These are phyloP conservation scores for Russula dissimulans DNA, from an alignment of 768 basidiomycete genomes.

Conservation along the genomic window DNA sequence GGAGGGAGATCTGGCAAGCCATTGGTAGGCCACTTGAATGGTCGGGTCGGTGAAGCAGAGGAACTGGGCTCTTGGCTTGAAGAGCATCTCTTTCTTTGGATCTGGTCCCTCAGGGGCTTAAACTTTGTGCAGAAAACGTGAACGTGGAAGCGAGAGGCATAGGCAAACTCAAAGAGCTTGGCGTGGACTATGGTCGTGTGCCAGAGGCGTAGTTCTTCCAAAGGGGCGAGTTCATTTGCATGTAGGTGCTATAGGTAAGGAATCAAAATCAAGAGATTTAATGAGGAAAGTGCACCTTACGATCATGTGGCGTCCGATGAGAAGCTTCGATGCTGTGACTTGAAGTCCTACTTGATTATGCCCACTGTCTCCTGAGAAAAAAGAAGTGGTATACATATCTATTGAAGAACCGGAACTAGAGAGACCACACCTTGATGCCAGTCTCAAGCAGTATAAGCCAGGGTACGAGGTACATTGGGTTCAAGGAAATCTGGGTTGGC, in stretches of 20 bases:
- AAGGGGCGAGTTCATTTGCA: conserved; percentile 58
- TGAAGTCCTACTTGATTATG: conserved; percentile 19
- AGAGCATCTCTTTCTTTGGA: conserved; percentile 36
- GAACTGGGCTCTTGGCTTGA: conserved; percentile 49
- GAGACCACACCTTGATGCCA: too few species aligned
- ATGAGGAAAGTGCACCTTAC: conserved; percentile 37
- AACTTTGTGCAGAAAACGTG: conserved; percentile 58
- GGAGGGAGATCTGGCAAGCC: neutral
- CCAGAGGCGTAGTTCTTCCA: conserved; percentile 66
- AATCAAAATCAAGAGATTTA: neutral
- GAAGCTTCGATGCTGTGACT: conserved; percentile 47
- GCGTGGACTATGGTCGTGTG: conserved; percentile 44
- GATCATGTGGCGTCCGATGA: conserved; percentile 52
- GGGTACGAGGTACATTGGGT: too few species aligned
- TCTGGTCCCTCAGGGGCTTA: conserved; percentile 39
- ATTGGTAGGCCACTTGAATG: conserved; percentile 10
- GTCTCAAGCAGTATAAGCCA: neutral
- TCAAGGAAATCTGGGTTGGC: too few species aligned
- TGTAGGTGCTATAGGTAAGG: conserved; percentile 1
- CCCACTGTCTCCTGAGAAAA: too few species aligned
- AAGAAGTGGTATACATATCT: too few species aligned
- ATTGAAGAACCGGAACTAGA: too few species aligned
- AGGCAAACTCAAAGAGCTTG: conserved; percentile 55
- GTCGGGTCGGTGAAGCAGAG: conserved; percentile 50
- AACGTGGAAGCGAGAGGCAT: conserved; percentile 53